Conservation (phyloP, 208 protist species). For the Trichomonas gallinae region DNA sequence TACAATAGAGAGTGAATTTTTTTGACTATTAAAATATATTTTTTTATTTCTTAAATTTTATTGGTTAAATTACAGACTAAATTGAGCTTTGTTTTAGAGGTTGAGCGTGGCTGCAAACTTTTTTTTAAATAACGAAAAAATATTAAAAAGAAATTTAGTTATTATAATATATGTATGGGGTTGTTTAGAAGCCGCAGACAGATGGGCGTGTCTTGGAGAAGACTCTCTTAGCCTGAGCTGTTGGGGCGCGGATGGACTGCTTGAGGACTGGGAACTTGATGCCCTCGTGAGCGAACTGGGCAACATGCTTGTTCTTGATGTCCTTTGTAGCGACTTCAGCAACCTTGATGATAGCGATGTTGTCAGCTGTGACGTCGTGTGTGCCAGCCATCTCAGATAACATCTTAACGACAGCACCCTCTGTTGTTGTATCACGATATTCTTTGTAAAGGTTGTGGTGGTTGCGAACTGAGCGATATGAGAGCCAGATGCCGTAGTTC, state of each 20-base stretch:
- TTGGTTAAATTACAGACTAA: too few species aligned
- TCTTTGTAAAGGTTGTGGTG: conserved; percentile 99
- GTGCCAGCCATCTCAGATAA: conserved; percentile 79
- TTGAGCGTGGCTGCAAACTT: too few species aligned
- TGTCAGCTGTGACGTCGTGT: conserved; percentile 72
- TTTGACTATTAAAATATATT: not conserved
- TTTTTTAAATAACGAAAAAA: too few species aligned
- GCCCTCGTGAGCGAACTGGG: conserved; percentile 55
- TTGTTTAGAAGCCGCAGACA: not conserved
- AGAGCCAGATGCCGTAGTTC: conserved; percentile 95
- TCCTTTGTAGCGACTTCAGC: conserved; percentile 65
- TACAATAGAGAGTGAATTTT: not conserved
- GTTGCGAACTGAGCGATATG: conserved; percentile 90
- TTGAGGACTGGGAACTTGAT: not conserved
- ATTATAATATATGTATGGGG: not conserved
- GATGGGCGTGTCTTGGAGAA: not conserved
- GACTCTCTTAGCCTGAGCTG: not conserved
- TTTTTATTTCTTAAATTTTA: not conserved
- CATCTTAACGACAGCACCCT: conserved; percentile 16
- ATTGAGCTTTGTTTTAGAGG: too few species aligned
- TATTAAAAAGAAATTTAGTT: not conserved
- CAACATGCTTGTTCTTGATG: conserved; percentile 57
- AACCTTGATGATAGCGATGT: conserved; percentile 83
- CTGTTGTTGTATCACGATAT: conserved; percentile 72
- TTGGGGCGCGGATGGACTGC: not conserved